Base-by-base conservation (phyloP, 2,329 filamentous ascomycete species). In the Coniella vitis region DNA sequence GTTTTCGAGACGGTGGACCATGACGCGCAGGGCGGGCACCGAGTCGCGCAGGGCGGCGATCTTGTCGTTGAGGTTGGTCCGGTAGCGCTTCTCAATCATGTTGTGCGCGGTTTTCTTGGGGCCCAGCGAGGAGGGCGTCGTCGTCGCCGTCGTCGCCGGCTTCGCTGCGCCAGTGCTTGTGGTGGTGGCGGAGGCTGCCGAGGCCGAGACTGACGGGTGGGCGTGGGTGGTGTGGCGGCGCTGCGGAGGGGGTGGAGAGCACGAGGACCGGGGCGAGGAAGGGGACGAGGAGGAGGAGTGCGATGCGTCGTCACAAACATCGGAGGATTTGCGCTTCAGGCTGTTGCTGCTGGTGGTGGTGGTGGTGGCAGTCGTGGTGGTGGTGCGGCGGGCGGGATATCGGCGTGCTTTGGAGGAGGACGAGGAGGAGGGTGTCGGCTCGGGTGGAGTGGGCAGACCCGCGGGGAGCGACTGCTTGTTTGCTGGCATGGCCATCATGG, bases 51-150 rank as follows among this genome's bases (percentile, higher is more conserved):
- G 72, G 51, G 90, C 90, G 38, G 90, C 86, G 59, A 97, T 97
- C 71, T 97, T 97, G 64, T 96, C 91, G 62, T 97, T 97, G 51
- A 97, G 75, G 62, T 97, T 97, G 47, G 88, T 95, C 59, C 91
- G 84, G 66, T 97, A 97, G 57, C 91, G 76, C 75, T 96, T 97
- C 70, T 97, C 91, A 55, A 97, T 96, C 77, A 97, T 93, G 67
- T 96, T 97, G 69, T 97, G 91, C 2, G 91, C 90, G 25, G 90
- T 94, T 75, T 96, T 96, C 75, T 95, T 96, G 20, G 60, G 63
- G 3, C 47, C 56, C 20, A 57, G 53, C n/a, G 55, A 47, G 2
- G 51, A 50, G n/a, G n/a, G n/a, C n/a, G n/a, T n/a, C n/a, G n/a
- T n/a, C n/a, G n/a, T n/a, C n/a, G n/a, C n/a, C n/a, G n/a, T n/a